Evolutionary conservation across 108 stramenopile species (phyloP).

Genomic region (Mayamaea pseudoterrestris): DNA sequence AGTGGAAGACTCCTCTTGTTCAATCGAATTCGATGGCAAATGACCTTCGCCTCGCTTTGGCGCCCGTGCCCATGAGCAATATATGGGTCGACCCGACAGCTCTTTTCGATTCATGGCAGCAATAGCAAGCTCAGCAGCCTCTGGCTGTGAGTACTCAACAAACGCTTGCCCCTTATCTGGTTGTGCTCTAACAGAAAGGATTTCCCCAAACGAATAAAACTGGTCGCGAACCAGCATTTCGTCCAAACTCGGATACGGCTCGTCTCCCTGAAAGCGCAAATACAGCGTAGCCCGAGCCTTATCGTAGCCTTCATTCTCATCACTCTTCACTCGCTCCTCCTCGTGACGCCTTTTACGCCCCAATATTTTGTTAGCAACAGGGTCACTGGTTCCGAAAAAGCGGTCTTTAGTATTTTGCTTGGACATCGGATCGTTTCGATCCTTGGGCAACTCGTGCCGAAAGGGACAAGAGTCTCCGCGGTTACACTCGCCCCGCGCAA

Average conservation of each 20-base stretch:
- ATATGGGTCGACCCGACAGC: conserved; percentile 37
- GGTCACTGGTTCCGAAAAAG: conserved; percentile 90
- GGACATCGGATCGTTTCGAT: conserved; percentile 81
- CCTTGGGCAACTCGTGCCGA: conserved; percentile 94
- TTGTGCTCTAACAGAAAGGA: conserved; percentile 70
- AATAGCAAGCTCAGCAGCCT: conserved; percentile 75
- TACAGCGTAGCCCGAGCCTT: conserved; percentile 69
- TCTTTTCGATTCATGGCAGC: conserved; percentile 50
- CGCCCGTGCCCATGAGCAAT: conserved; percentile 76
- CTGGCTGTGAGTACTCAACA: conserved; percentile 83
- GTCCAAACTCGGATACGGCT: conserved; percentile 33
- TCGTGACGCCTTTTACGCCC: conserved; percentile 43
- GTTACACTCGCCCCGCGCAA: conserved; percentile 91
- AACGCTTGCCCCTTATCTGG: conserved; percentile 62
- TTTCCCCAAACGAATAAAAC: conserved; percentile 79
- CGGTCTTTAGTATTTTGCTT: conserved; percentile 93
- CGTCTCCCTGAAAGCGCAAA: conserved; percentile 54
- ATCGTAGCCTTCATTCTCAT: conserved; percentile 49
- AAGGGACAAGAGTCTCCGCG: conserved; percentile 91
- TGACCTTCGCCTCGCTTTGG: conserved; percentile 77
- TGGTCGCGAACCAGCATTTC: conserved; percentile 63
- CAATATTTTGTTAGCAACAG: conserved; percentile 80
- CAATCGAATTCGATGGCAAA: too few species aligned
- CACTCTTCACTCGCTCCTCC: conserved; percentile 24
- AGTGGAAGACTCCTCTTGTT: too few species aligned